Evolutionary conservation across 805 yeast species (phyloP).

Genomic region (Candida rishiriensis): DNA sequence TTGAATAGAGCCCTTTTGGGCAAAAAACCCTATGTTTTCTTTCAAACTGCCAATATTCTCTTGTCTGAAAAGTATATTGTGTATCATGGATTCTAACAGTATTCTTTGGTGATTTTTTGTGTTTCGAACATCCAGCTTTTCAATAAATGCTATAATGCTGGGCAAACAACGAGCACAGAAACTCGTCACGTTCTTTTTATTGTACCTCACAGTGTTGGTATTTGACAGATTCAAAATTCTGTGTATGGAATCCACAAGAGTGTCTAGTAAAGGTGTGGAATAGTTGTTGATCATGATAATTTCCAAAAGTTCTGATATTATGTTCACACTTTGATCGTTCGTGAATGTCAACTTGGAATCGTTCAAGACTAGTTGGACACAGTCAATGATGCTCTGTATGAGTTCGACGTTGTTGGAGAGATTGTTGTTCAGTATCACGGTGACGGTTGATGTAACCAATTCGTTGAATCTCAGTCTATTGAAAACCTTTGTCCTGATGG

Average conservation of each 20-base stretch:
- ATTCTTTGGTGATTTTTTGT: not conserved
- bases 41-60: constrained; percentile 21
- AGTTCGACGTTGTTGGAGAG: constrained; percentile 19
- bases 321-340: constrained; percentile 23
- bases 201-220: constrained; percentile 19
- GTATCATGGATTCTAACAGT: constrained; percentile 17
- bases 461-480: constrained; percentile 41
- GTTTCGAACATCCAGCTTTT: not conserved
- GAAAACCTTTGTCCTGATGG: constrained; percentile 36
- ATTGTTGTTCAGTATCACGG: constrained; percentile 11
- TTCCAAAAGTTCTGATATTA: constrained; percentile 13
- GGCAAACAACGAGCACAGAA: constrained; percentile 26
- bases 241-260: constrained; percentile 4
- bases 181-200: constrained; percentile 21
- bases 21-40: constrained; percentile 29
- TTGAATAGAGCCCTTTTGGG: constrained; percentile 20
- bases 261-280: not conserved
- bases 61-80: constrained; percentile 26
- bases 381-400: constrained; percentile 16
- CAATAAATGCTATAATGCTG: constrained; percentile 11
- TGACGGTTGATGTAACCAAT: constrained; percentile 24
- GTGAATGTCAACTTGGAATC: constrained; percentile 14
- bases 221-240: constrained; percentile 21
- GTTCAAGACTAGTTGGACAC: constrained; percentile 14
- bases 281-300: constrained; percentile 2